phyloP scores from a whole-genome alignment of 306 rosid species.

The Sindora glabra region DNA sequence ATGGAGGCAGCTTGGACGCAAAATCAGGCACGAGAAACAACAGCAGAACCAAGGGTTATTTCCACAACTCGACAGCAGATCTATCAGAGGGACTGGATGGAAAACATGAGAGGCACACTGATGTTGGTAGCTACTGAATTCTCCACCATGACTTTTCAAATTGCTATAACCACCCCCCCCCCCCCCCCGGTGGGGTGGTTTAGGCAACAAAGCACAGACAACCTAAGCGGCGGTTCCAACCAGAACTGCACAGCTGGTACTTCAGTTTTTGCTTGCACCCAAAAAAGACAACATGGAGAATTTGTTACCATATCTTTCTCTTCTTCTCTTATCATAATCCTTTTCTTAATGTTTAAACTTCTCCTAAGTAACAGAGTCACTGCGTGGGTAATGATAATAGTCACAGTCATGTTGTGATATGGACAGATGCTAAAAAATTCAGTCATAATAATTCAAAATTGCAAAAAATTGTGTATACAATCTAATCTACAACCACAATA shows the following conservation, averaged over 20 bases:
- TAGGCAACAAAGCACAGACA: not conserved
- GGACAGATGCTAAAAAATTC: too few species aligned
- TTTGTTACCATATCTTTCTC: conserved; percentile 23
- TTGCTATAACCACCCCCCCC: not conserved
- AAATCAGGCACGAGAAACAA: not conserved
- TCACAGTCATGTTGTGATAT: too few species aligned
- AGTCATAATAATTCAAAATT: too few species aligned
- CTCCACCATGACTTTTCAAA: not conserved
- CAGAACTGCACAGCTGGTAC: conserved; percentile 5
- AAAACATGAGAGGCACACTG: not conserved
- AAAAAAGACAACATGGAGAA: not conserved
- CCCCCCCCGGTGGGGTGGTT: too few species aligned
- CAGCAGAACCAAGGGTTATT: not conserved
- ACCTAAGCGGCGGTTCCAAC: not conserved
- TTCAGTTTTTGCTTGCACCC: not conserved
- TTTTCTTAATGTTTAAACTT: conserved; percentile 4
- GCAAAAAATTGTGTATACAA: too few species aligned
- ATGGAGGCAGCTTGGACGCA: not conserved
- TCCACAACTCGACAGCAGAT: not conserved
- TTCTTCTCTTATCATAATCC: conserved; percentile 2
- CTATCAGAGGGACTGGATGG: not conserved
- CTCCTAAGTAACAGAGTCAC: not conserved
- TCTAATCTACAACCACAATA: too few species aligned
- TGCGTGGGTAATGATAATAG: not conserved
- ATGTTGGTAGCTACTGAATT: not conserved